Evolutionary conservation across 192 early-diverging fungal genomes (phyloP), one percentile per base, ranked within the genome.

Genomic region (Gaertneriomyces sp.): DNA sequence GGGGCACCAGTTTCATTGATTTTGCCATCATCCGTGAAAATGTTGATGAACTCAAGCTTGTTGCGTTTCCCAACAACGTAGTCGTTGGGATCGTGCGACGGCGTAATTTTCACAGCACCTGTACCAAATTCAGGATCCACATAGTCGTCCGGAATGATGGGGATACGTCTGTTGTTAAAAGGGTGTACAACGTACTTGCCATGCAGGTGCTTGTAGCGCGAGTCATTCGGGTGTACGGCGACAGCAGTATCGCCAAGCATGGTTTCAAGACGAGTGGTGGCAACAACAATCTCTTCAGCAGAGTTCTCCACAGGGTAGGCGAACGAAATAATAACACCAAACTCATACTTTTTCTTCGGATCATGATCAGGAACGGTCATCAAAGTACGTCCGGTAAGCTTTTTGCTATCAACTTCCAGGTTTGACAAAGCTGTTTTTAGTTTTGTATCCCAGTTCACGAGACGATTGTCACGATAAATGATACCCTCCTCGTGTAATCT

Each of bases 241-340:
- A 99, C 85, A 12, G 93, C 97, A 6, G 94, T 91, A 80, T 99
- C 97, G 61, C 95, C 97, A 20, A 99, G 82, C 97, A 99, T 99
- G 54, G 97, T 99, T 79, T 99, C 97, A 59, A 96, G 83, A 90
- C 97, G 94, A 8, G 97, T 99, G 9, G 97, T 99, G 7, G 97
- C 97, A 51, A 99, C 93, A 69, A 93, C 75, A 61, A 99, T 87
- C 66, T 88, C 84, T 72, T 98, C 97, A 56, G 85, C 69, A 8
- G 87, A 85, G 66, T 80, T 80, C 72, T 95, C 94, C 33, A 99
- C 81, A 54, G 82, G 81, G 79, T 99, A 99, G 5, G 89, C 93
- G 76, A 99, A 99, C 43, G 90, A 89, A 46, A 93, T 89, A 68
- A 99, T 76, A 43, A 98, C 93, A 75, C 97, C 97, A 85, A 99